phyloP scores from a whole-genome alignment of 768 basidiomycete genomes.

The Cystofilobasidium ferigula region DNA sequence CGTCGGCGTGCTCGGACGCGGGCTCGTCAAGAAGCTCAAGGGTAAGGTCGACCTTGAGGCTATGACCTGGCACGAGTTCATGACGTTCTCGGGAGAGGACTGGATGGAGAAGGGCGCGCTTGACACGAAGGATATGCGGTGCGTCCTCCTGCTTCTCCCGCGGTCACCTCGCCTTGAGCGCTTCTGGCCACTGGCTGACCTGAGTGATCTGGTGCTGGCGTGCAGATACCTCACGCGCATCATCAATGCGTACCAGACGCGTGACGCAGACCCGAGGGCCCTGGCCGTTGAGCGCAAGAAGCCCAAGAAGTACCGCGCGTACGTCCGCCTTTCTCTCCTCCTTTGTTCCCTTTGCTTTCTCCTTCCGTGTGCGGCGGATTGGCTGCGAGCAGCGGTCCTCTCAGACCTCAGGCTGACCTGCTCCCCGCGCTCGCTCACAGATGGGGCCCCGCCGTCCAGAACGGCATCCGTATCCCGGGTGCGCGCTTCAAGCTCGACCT shows the following conservation, averaged over 20 bases:
- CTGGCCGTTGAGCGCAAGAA: conserved; percentile 57
- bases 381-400: neutral
- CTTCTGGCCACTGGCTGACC: neutral
- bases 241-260: conserved; percentile 64
- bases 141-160: neutral
- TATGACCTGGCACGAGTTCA: neutral
- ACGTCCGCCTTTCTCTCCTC: conserved; percentile 35
- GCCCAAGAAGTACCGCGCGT: conserved; percentile 76
- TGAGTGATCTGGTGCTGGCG: neutral
- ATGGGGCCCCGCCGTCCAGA: conserved; percentile 19
- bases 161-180: too few relatives aligned
- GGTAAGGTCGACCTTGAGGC: conserved; percentile 1
- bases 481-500: conserved; percentile 20
- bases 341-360: neutral
- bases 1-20: neutral
- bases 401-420: neutral
- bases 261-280: conserved; percentile 45
- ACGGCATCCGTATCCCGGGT: conserved; percentile 20
- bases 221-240: conserved; percentile 72
- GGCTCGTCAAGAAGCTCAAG: neutral
- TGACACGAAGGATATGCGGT: neutral
- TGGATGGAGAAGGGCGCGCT: neutral
- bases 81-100: neutral
- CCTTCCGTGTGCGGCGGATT: neutral
- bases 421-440: neutral